Conservation (phyloP, 352 stramenopile genomes). For the Globisporangium splendens region DNA sequence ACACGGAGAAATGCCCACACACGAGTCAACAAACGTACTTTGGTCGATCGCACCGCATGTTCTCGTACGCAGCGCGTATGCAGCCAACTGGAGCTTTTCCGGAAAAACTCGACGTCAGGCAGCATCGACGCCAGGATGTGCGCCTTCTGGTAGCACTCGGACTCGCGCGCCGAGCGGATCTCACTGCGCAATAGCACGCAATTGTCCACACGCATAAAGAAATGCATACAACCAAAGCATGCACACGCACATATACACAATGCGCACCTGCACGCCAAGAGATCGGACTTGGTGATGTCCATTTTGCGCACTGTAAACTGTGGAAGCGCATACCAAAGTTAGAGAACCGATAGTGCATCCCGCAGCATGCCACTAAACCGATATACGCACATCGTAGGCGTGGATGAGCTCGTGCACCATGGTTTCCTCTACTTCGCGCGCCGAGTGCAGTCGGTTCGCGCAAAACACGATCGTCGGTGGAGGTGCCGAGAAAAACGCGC, state of each 20-base stretch:
- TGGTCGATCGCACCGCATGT: constrained; percentile 70
- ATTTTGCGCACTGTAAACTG: constrained; percentile 83
- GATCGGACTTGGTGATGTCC: constrained; percentile 78
- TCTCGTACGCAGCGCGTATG: constrained; percentile 68
- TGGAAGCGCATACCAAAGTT: neutral
- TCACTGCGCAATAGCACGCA: constrained; percentile 33
- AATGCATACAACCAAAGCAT: neutral
- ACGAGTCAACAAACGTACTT: constrained; percentile 28
- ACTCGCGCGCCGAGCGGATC: constrained; percentile 77
- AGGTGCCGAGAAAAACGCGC: constrained; percentile 81
- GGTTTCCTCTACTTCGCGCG: constrained; percentile 71
- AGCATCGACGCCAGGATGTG: constrained; percentile 53
- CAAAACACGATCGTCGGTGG: constrained; percentile 82
- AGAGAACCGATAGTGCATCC: neutral
- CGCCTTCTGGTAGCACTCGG: constrained; percentile 79
- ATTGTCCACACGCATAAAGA: constrained; percentile 2
- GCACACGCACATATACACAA: neutral
- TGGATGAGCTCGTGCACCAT: constrained; percentile 87
- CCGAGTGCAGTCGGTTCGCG: constrained; percentile 71
- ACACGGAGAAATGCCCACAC: neutral
- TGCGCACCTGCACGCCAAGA: constrained; percentile 71
- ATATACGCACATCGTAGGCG: constrained; percentile 65
- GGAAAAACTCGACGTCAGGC: constrained; percentile 58
- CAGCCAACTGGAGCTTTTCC: constrained; percentile 56
- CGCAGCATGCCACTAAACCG: neutral